Evolutionary conservation across 2,329 filamentous ascomycete species (phyloP), one percentile per base, ranked within the genome.

Genomic region (Fonsecaea monophora): DNA sequence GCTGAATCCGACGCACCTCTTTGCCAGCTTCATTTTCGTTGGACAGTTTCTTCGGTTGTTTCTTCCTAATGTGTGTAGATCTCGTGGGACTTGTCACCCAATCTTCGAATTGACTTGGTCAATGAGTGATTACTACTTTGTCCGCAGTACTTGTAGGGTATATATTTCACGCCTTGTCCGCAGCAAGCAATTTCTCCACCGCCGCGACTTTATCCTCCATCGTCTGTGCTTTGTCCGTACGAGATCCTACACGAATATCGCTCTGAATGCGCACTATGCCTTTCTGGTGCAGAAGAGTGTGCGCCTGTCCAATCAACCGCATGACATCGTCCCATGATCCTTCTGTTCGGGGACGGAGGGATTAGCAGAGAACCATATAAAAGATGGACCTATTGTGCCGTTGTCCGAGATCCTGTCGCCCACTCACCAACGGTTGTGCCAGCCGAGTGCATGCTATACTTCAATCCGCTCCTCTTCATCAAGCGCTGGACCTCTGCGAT

Each of bases 311-410:
- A 72, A 96, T 91, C 34, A 94, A 85, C 64, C 82, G 84, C 85
- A 96, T 93, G 66, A 96, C 93, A 37, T 91, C 87, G 71, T 96
- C 91, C 94, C 95, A 98, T 48, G 88, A 86, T 2, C 94, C 95
- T 82, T 98, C 94, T 96, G 73, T 69, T 56, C 35, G 62, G 53
- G 30, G 4, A 32, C 30, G 30, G 45, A 63, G 35, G 37, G 32
- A 7, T 62, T 34, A 53, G 55, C 54, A n/a, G 35, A 30, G 13
- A 37, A 21, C 30, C 30, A 32, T 6, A 6, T 32, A 32, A 32
- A 32, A 32, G 30, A 32, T 32, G 30, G 30, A 32, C 4, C 30
- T 32, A 32, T 32, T 32, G 30, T 32, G 30, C 30, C 30, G 6
- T 32, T 1, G 30, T 32, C 2, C 30, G 30, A 32, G 30, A 3